phyloP scores from a whole-genome alignment of 768 basidiomycete species.

The Macrolepiota dolichaula region DNA sequence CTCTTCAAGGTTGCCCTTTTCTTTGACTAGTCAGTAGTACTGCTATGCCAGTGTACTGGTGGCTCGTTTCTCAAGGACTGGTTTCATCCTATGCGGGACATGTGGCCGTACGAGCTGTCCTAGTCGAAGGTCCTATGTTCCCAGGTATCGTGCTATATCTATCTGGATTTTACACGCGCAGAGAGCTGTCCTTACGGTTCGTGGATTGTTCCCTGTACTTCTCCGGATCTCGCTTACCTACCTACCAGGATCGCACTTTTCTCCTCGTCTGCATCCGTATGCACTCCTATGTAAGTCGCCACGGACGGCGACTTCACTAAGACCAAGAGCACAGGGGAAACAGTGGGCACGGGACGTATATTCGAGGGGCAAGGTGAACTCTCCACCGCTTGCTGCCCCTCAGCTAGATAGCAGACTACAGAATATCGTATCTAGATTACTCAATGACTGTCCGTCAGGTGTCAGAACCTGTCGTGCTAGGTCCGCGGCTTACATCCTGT shows the following conservation, averaged over 20 bases:
- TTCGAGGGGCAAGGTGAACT: no score
- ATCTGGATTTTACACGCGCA: conserved; percentile 33
- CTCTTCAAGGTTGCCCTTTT: conserved; percentile 32
- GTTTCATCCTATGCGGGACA: conserved; percentile 45
- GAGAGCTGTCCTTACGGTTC: conserved; percentile 29
- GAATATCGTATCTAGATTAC: no score
- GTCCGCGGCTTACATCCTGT: no score
- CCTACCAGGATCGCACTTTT: conserved; percentile 35
- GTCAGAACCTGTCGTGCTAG: no score
- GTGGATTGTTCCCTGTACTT: not conserved
- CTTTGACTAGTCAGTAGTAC: not conserved
- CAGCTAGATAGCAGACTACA: no score
- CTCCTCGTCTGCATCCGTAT: conserved; percentile 35
- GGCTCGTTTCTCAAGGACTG: conserved; percentile 29
- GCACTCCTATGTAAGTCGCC: no score
- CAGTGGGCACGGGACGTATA: no score
- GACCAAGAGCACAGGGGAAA: no score
- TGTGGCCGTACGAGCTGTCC: conserved; percentile 44
- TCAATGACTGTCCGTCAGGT: no score
- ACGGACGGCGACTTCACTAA: no score
- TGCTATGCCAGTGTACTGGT: not conserved
- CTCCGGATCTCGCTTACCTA: not conserved
- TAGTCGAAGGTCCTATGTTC: conserved; percentile 51
- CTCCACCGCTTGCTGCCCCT: no score
- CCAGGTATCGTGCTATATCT: conserved; percentile 39